Conservation (phyloP, 371 early-diverging fungal genomes). For the Fennellomyces sp. region DNA sequence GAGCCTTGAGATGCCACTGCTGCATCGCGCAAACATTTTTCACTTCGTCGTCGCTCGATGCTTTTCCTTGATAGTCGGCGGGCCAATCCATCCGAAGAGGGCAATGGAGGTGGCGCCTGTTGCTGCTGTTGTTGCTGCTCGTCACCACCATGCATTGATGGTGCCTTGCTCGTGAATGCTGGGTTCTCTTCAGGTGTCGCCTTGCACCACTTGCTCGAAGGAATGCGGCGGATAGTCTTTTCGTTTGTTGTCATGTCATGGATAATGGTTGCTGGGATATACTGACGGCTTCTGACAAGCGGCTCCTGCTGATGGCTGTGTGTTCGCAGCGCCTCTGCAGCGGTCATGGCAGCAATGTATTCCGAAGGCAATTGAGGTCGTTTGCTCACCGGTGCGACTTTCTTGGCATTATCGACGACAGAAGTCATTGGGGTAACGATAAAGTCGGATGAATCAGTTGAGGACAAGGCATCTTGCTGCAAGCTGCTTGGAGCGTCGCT, state of each 20-base stretch:
- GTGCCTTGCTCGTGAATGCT: not conserved
- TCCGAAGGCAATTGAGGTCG: slow-evolving; percentile 6
- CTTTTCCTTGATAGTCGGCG: slow-evolving; percentile 22
- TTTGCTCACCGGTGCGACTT: not conserved
- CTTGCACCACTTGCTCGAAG: slow-evolving; percentile 46
- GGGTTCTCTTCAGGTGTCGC: slow-evolving; percentile 20
- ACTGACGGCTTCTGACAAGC: not conserved
- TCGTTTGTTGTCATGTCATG: slow-evolving; percentile 21
- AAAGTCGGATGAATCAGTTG: slow-evolving; percentile 5
- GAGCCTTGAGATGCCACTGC: not conserved
- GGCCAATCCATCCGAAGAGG: slow-evolving; percentile 17
- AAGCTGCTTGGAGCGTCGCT: slow-evolving; percentile 2
- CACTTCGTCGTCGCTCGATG: slow-evolving; percentile 31
- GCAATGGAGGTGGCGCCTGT: not conserved
- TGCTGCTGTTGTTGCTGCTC: not conserved
- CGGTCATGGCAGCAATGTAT: not conserved
- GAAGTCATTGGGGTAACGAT: not conserved
- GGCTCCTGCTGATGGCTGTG: not conserved
- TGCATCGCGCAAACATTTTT: slow-evolving; percentile 18
- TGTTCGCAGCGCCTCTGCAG: not conserved
- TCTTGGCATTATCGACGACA: not conserved
- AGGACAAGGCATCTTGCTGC: slow-evolving; percentile 8
- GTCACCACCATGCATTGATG: not conserved
- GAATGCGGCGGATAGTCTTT: slow-evolving; percentile 26
- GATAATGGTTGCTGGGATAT: slow-evolving; percentile 18